Evolutionary conservation across 192 early-diverging fungal species (phyloP).

Genomic region (Coemansia sp.): DNA sequence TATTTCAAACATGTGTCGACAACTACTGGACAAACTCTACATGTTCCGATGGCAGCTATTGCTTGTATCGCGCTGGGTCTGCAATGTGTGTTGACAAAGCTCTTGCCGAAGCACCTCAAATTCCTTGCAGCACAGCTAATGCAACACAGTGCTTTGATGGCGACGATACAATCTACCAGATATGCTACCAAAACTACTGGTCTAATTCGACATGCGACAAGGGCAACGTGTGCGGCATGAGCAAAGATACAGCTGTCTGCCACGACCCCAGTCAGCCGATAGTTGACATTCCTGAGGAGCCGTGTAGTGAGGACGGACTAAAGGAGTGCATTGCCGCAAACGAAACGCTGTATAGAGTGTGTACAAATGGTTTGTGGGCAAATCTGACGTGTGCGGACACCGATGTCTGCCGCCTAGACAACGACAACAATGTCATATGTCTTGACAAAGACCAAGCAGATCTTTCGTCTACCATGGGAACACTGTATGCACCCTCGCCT

Average conservation of each 20-base stretch:
- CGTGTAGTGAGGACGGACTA: conserved; percentile 24
- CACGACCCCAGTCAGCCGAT: conserved; percentile 37
- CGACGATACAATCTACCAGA: conserved; percentile 19
- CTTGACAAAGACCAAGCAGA: conserved; percentile 26
- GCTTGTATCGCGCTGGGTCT: conserved; percentile 15
- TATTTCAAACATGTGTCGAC: conserved; percentile 42
- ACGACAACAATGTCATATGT: conserved; percentile 24
- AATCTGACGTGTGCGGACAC: conserved; percentile 34
- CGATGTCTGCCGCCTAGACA: conserved; percentile 35
- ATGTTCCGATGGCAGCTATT: conserved; percentile 26
- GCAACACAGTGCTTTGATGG: conserved; percentile 31
- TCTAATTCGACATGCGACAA: conserved; percentile 33
- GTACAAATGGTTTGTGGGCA: conserved; percentile 35
- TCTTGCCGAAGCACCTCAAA: conserved; percentile 26
- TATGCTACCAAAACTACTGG: conserved; percentile 35
- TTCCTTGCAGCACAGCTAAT: conserved; percentile 21
- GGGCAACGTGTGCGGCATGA: conserved; percentile 38
- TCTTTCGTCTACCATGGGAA: background rate
- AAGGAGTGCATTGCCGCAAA: conserved; percentile 25
- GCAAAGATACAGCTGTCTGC: conserved; percentile 30
- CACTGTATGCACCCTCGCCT: conserved; percentile 12
- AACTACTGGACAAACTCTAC: conserved; percentile 50
- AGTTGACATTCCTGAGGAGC: conserved; percentile 38
- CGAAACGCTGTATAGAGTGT: conserved; percentile 34
- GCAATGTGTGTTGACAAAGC: conserved; percentile 33